Evolutionary conservation across 2,329 filamentous ascomycete genomes (phyloP), one percentile per base, ranked within the genome.

Genomic region (Emergomyces africanus): DNA sequence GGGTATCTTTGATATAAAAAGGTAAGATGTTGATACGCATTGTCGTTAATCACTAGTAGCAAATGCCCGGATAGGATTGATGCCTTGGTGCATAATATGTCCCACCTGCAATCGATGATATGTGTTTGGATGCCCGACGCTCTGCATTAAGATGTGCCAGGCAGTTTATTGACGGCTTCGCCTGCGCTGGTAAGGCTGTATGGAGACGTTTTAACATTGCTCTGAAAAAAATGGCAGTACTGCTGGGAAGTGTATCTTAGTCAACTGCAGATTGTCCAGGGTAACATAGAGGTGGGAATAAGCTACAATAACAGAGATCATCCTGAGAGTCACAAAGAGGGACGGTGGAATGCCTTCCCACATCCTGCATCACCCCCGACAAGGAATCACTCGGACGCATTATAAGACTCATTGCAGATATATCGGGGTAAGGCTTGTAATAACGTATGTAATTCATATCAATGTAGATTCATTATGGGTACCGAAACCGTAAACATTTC

Each of bases 101-200:
- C 65, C 92, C 92, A 66, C 92, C 94, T 63, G 92, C 90, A 70
- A 99, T 89, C 94, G 97, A 97, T 70, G 90, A 92, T 66, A 97
- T 49, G 20, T 49, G 8, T 49, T 49, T 49, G 5, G 8, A 49
- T 81, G 97, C 92, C 62, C 82, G 86, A 75, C 95, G 84, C 63
- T 91, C 90, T 61, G 96, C 81, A 64, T 82, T 82, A 62, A 97
- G 82, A 14, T 83, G 84, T 54, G 90, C 89, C 77, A 97, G 85
- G 77, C 10, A 9, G 33, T 6, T 35, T 35, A 9, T 1, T 9
- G 33, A 35, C 10, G 5, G 33, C 8, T 35, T 35, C 9, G 33
- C 33, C 6, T 9, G 33, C 33, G 41, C n/a, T 42, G 67, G 55
- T 1, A 28, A 23, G 10, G 28, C 28, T 28, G 48, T 23, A 18